Evolutionary conservation across 257 asterid species (phyloP), one percentile per base, ranked within the genome.

Genomic region (Datura wrightii): DNA sequence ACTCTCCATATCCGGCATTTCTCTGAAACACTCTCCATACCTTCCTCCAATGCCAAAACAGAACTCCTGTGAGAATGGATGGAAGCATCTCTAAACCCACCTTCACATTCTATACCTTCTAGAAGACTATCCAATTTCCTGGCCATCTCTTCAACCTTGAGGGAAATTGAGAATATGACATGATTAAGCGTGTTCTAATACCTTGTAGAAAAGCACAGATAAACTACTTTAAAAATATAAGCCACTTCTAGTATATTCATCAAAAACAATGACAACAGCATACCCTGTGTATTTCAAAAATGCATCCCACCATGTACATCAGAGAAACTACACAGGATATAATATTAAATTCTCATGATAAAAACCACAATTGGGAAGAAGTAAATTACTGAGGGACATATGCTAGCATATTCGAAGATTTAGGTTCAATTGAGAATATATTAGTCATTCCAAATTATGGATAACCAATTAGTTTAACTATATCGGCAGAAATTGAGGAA

Each of bases 121-220:
- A 94, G 90, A 86, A 96, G 97, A 81, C 39, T 79, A 87, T 96
- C 98, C 89, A 96, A 85, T 85, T 91, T 87, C 58, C 86, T 89
- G 60, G 94, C 91, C 96, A 96, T 94, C 58, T 91, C 98, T 87
- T 92, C 98, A 87, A 92, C 98, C 99, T 95, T 92, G 83, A 86
- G 59, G 62, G 87, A 53, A 83, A 58, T 44, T 14, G 31, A 62
- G 46, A 39, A 66, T 63, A 82, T 82, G 82, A 16, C 63, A 83
- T 53, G 62, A 83, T 42, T 50, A 70, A 52, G 67, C 53, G 60
- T 42, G 71, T 85, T 41, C 46, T 63, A 50, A 31, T 65, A 66
- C 44, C 9, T 80, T 8, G 52, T 82, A 79, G 39, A 46, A 44
- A 80, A 62, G 37, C 13, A 4, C 42, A 83, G 50, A 66, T 19